Conservation (phyloP, 75 land plant species). For the Adiantum capillusveneris region DNA sequence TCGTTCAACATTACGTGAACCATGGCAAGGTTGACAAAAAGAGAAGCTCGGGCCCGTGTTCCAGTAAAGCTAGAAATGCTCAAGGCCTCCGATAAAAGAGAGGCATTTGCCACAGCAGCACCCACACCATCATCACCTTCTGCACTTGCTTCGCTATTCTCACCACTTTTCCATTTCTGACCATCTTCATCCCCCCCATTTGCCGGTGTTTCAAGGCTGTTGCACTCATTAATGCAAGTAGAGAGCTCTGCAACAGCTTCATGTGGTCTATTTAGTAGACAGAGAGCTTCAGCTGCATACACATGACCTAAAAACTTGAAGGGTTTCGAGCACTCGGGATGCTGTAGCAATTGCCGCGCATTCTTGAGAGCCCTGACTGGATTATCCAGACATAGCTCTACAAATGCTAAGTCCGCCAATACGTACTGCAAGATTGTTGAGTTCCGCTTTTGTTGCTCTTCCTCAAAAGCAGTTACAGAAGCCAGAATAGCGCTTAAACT, state of each 20-base stretch:
- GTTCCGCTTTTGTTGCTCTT: slow-evolving; percentile 43
- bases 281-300: slow-evolving; percentile 95
- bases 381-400: slow-evolving; percentile 72
- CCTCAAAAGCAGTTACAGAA: slow-evolving; percentile 49
- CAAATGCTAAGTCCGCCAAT: slow-evolving; percentile 71
- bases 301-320: slow-evolving; percentile 53
- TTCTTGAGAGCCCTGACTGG: slow-evolving; percentile 61
- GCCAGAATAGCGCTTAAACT: slow-evolving; percentile 22
- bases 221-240: slow-evolving; percentile 39
- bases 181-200: slow-evolving; percentile 53
- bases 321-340: slow-evolving; percentile 51
- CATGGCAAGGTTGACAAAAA: slow-evolving; percentile 60
- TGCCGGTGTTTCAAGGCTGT: slow-evolving; percentile 31
- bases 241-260: slow-evolving; percentile 80
- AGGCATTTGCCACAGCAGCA: slow-evolving; percentile 3
- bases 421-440: slow-evolving; percentile 57
- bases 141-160: slow-evolving; percentile 41
- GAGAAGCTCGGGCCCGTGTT: slow-evolving; percentile 49
- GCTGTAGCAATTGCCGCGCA: slow-evolving; percentile 46
- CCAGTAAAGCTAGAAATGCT: slow-evolving; percentile 40
- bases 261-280: slow-evolving; percentile 57
- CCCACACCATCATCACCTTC: slow-evolving; percentile 59
- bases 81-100: slow-evolving; percentile 13
- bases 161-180: slow-evolving; percentile 49
- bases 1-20: slow-evolving; percentile 68